Base-by-base conservation (phyloP, 495 filamentous ascomycete species). In the Tuber indicum region DNA sequence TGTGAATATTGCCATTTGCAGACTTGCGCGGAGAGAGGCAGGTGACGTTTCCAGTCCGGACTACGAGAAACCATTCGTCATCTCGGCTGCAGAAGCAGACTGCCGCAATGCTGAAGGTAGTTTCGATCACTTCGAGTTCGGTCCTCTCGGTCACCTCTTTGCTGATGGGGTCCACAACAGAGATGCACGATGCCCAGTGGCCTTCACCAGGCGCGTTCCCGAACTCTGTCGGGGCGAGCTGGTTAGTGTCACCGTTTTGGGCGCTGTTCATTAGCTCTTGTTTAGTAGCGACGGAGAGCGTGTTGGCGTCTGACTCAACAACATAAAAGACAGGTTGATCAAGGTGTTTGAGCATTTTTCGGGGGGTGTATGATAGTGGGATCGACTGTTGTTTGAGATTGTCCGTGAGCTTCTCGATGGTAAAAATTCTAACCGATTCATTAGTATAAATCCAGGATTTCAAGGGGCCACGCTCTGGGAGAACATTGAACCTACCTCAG, bases 181-280 rank as follows among this genome's bases (percentile, higher is more conserved):
- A 92, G 77, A 99, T 93, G 83, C 94, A 97, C 26, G 94, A 97
- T 42, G 96, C 94, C 96, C 96, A 99, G 78, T 96, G 91, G 21
- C 93, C 91, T 79, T 87, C 88, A 16, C 88, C 94, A 45, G 90
- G 89, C 66, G 96, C 92, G 82, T 97, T 93, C 0, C 96, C 96
- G 84, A 98, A 97, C 3, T 97, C 92, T 78, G 92, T 90, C 0
- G 95, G 89, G 12, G 93, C 91, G 8, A 96, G 87, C 47, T 81
- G 75, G 14, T 87, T 86, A 44, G 87, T 87, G 74, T 97, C 92
- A 3, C 91, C 8, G n/a, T n/a, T n/a, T n/a, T n/a, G n/a, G n/a
- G n/a, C n/a, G n/a, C n/a, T n/a, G n/a, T n/a, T n/a, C n/a, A 94
- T 86, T 0, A 98, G 86, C 58, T 89, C 87, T 42, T 88, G 84